A percentile compares a stretch with the other conserved stretches of the same genome.
These are phyloP conservation scores for Gossypium raimondii DNA, from an alignment of 345 rosid genomes.

Conservation along the genomic window DNA sequence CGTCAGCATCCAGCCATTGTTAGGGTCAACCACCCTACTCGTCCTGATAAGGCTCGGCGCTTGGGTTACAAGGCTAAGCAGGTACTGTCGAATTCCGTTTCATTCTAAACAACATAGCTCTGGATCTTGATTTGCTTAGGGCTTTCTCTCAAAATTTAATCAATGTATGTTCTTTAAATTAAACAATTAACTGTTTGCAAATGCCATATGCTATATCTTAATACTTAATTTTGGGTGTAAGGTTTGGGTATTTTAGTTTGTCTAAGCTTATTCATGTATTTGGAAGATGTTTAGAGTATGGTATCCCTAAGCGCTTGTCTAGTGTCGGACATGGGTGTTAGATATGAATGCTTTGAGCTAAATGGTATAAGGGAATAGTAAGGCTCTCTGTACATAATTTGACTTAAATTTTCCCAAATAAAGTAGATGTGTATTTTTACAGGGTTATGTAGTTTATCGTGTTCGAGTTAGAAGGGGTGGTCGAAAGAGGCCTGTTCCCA, in stretches of 20 bases:
- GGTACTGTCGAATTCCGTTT: constrained; percentile 30
- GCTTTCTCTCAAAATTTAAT: constrained; percentile 22
- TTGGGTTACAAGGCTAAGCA: constrained; percentile 96
- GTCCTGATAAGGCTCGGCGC: constrained; percentile 97
- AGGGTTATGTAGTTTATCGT: constrained; percentile 87
- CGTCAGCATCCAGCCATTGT: constrained; percentile 94
- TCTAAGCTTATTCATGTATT: no score
- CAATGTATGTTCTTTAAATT: constrained; percentile 37
- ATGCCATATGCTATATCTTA: constrained; percentile 8
- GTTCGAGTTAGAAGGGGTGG: constrained; percentile 88
- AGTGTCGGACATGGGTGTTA: no score
- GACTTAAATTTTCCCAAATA: no score
- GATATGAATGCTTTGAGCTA: no score
- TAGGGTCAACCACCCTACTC: constrained; percentile 78
- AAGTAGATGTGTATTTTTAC: not conserved
- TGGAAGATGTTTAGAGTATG: no score
- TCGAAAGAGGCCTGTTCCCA: constrained; percentile 95
- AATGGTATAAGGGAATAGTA: no score
- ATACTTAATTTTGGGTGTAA: not conserved
- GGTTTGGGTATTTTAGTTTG: no score
- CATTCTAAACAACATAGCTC: not conserved
- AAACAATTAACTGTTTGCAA: constrained; percentile 19
- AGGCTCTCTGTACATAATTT: no score
- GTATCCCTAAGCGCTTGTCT: no score
- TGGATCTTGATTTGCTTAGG: not conserved